Evolutionary conservation across 2,329 filamentous ascomycete species (phyloP), one percentile per base, ranked within the genome.

Genomic region (Fusarium circinatum): DNA sequence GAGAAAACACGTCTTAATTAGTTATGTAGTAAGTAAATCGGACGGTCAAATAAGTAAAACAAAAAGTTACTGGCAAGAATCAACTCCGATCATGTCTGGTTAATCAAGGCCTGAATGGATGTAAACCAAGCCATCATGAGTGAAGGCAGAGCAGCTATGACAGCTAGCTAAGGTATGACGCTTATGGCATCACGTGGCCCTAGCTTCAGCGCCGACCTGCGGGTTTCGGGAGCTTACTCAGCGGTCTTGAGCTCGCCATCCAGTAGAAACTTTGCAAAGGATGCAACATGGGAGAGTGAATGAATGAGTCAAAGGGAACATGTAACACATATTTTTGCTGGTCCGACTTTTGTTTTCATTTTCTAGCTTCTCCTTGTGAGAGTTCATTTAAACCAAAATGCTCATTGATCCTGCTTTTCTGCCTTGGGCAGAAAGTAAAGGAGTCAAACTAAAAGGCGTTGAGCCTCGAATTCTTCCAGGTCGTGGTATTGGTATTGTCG

Each of bases 401-500:
- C 68, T 69, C 3, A 75, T 78, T 38, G 73, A 78, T 32, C 54
- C 70, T 47, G 60, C 65, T 42, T 78, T 97, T 68, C 85, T 92
- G 6, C 78, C 86, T 67, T 97, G 94, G 93, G 92, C 92, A 4
- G 80, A 85, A 38, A 82, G 83, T n/a, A 78, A 76, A 54, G 76
- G 75, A 36, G 74, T 78, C 67, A 76, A 76, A 57, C 41, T 78
- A 15, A 87, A 90, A 65, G 93, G 93, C 20, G 88, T 97, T 34
- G 82, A 87, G 41, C 88, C 94, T 10, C 87, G 90, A 45, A 85
- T 85, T 44, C 90, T 97, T 22, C 89, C 91, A 11, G 92, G 91
- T 4, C 88, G 93, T 62, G 95, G 95, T 34, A 88, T 96, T 60
- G 95, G 95, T 52, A 90, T 98, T 64, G 87, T 95, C 57, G 92